phyloP scores from a whole-genome alignment of 768 basidiomycete species.

The Hericium rajendrae region DNA sequence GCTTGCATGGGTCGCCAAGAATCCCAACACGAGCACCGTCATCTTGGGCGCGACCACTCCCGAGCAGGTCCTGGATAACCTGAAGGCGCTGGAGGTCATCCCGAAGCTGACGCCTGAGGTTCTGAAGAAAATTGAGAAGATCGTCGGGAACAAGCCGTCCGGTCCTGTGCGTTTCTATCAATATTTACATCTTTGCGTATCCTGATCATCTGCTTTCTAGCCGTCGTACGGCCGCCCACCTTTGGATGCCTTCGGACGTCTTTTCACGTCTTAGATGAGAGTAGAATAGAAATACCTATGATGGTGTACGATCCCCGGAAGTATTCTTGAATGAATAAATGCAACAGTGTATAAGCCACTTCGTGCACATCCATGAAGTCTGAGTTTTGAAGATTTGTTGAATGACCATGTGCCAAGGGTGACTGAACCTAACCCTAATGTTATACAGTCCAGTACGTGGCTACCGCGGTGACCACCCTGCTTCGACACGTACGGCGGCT shows the following conservation, averaged over 20 bases:
- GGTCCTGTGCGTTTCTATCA: background rate
- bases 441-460: too few relatives aligned
- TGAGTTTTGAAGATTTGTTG: too few relatives aligned
- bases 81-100: constrained; percentile 43
- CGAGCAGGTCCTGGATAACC: constrained; percentile 38
- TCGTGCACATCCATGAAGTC: too few relatives aligned
- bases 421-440: too few relatives aligned
- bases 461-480: too few relatives aligned
- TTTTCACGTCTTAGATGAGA: too few relatives aligned
- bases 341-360: too few relatives aligned
- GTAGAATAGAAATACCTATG: too few relatives aligned
- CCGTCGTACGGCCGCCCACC: background rate
- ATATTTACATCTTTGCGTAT: background rate
- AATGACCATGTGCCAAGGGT: too few relatives aligned
- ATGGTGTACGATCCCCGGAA: too few relatives aligned
- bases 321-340: too few relatives aligned
- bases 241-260: background rate
- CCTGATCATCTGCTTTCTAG: background rate
- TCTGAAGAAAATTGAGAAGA: constrained; percentile 39
- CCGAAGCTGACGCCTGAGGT: constrained; percentile 45
- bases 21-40: constrained; percentile 39
- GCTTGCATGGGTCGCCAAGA: constrained; percentile 45
- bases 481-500: too few relatives aligned
- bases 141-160: constrained; percentile 34
- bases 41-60: constrained; percentile 41